Evolutionary conservation across 306 rosid genomes (phyloP).

Genomic region (Prunus fruticosa): DNA sequence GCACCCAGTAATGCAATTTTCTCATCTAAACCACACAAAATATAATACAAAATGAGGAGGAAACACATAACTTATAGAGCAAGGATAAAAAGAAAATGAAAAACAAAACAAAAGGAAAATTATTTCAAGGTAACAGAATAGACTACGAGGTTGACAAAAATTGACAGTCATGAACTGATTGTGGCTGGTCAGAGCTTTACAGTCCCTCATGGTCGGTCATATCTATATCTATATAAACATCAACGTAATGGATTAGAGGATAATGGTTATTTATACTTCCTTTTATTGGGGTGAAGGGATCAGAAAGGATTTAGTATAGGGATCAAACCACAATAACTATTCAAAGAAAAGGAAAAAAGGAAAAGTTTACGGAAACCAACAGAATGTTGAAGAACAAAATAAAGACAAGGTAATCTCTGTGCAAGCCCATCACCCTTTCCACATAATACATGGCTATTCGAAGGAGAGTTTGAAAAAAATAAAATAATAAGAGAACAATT

Average conservation of each 20-base stretch:
- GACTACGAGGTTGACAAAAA: not conserved
- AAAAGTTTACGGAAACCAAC: not conserved
- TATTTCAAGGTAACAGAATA: slow-evolving; percentile 7
- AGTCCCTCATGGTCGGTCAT: too few relatives aligned
- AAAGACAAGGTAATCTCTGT: not conserved
- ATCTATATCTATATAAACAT: too few relatives aligned
- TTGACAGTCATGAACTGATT: not conserved
- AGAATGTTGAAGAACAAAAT: not conserved
- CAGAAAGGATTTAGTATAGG: too few relatives aligned
- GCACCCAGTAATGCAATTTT: slow-evolving; percentile 86
- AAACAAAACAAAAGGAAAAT: not conserved
- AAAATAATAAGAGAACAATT: too few relatives aligned
- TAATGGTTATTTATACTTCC: not conserved
- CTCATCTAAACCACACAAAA: slow-evolving; percentile 47
- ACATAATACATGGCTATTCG: too few relatives aligned
- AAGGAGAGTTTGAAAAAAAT: too few relatives aligned
- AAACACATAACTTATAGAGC: not conserved
- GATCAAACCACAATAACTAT: too few relatives aligned
- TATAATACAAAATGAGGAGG: slow-evolving; percentile 8
- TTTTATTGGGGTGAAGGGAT: too few relatives aligned
- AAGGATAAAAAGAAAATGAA: not conserved
- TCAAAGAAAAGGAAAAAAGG: too few relatives aligned
- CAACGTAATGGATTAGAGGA: not conserved
- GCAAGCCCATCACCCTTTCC: too few relatives aligned
- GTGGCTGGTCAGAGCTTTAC: not conserved